Evolutionary conservation across 208 protist species (phyloP).

Genomic region (Crithidia brevicula): DNA sequence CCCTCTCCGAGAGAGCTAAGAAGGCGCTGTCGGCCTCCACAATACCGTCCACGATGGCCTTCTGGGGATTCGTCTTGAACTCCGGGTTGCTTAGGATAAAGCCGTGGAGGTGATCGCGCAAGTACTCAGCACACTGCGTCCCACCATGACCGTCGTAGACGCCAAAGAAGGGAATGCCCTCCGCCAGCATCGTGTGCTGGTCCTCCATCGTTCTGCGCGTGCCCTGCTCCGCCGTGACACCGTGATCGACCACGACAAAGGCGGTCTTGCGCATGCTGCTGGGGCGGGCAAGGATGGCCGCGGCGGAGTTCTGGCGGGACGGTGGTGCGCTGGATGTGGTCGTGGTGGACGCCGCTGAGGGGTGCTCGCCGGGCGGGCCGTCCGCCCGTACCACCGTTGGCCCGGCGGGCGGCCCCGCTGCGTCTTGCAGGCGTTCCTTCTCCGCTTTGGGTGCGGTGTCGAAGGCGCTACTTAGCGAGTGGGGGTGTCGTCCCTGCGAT

Average conservation of each 20-base stretch:
- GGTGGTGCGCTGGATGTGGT: conserved; percentile 10
- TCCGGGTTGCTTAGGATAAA: conserved; percentile 74
- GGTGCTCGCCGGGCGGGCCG: conserved; percentile 1
- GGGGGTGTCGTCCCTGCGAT: conserved; percentile 9
- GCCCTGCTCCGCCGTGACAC: conserved; percentile 83
- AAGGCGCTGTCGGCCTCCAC: conserved; percentile 82
- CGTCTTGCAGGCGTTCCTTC: not conserved
- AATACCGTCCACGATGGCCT: conserved; percentile 79
- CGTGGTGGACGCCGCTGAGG: conserved; percentile 3
- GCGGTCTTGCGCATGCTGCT: conserved; percentile 43
- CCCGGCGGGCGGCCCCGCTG: not conserved
- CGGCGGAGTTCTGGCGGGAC: conserved; percentile 26
- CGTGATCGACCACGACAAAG: conserved; percentile 77
- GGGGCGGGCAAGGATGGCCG: conserved; percentile 23
- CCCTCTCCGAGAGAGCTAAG: conserved; percentile 64
- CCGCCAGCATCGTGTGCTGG: conserved; percentile 83
- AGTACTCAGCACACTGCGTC: conserved; percentile 83
- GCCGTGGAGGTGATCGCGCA: conserved; percentile 78
- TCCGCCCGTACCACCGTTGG: conserved; percentile 12
- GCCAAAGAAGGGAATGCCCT: conserved; percentile 85
- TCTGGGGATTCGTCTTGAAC: conserved; percentile 65
- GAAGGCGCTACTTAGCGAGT: conserved; percentile 15
- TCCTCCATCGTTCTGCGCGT: conserved; percentile 90
- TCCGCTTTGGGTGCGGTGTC: not conserved
- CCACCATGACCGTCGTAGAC: conserved; percentile 92